Percentiles rank a stretch among this genome's conserved stretches.
phyloP scores from a whole-genome alignment of 495 filamentous ascomycete genomes.

The Elaphomyces granulatus region DNA sequence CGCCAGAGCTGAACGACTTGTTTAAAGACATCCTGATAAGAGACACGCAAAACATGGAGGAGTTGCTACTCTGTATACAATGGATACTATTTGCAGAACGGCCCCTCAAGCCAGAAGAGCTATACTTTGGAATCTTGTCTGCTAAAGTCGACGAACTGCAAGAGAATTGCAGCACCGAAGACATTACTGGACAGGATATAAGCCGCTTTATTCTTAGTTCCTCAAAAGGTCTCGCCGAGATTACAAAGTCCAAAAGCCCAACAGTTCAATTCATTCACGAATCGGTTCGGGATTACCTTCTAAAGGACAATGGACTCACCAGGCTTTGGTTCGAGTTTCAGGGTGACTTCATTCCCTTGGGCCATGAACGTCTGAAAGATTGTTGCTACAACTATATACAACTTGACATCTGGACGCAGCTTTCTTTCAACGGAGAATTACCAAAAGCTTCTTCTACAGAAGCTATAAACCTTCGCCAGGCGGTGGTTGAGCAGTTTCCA shows the following conservation, averaged over 20 bases:
- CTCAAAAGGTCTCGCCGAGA: conserved; percentile 33
- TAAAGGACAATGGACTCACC: conserved; percentile 25
- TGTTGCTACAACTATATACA: conserved; percentile 13
- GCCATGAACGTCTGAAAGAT: conserved; percentile 23
- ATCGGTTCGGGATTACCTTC: conserved; percentile 30
- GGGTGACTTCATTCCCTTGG: conserved; percentile 9
- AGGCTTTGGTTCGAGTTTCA: conserved; percentile 20
- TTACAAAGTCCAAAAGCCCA: conserved; percentile 10
- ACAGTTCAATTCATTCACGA: conserved; percentile 37
- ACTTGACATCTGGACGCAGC: background rate
- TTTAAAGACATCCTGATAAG: conserved; percentile 24
- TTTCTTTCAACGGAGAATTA: background rate
- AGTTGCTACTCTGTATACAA: conserved; percentile 23
- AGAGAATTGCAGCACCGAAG: background rate
- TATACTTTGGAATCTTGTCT: conserved; percentile 26
- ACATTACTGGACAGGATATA: conserved; percentile 6
- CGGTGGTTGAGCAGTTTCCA: background rate
- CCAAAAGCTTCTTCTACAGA: background rate
- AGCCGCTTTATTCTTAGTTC: conserved; percentile 19
- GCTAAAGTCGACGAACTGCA: conserved; percentile 8
- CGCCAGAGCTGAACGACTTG: conserved; percentile 16
- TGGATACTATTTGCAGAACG: conserved; percentile 24
- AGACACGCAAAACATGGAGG: conserved; percentile 14
- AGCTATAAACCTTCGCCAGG: background rate
- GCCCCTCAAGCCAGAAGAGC: conserved; percentile 18